Evolutionary conservation across 2,329 filamentous ascomycete genomes (phyloP), one percentile per base, ranked within the genome.

Genomic region (Didymella keratinophila): DNA sequence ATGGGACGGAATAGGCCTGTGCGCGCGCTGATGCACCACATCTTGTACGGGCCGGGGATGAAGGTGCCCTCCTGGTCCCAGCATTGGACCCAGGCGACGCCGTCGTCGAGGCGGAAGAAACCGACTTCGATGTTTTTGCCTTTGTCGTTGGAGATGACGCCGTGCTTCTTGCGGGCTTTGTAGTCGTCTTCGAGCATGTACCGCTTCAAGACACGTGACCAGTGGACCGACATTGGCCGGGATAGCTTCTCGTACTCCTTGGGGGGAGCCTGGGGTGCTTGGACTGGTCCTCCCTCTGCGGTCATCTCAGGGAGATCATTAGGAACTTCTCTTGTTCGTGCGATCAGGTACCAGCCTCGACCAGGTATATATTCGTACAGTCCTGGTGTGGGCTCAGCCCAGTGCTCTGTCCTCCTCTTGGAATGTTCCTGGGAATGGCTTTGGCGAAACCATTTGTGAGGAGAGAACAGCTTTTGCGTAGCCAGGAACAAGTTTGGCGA

Each of bases 401-500:
- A 83, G 63, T 81, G 79, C 65, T 83, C 81, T 45, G 79, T 79
- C 30, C 73, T 74, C 62, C 78, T 74, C 37, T 75, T 69, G 2
- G 78, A 70, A 25, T 76, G 76, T 23, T 79, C 73, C 5, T 55
- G 57, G 52, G 73, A 73, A 34, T 78, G 72, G 37, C 73, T 75
- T 36, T 78, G 74, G 50, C 63, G 62, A 64, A 83, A 83, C 81
- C 81, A 83, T 73, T 82, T 81, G 58, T 76, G 71, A 7, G 81
- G 81, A 52, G 78, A 79, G 69, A 82, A 80, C 43, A 80, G 71
- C 50, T 76, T 79, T 54, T 81, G 80, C n/a, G 80, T 76, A 49
- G 79, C 81, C 67, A 83, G 67, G 54, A 82, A 81, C 47, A 82
- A 78, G 66, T 83, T 83, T 61, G 81, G 81, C 41, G 81, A 78